These are phyloP conservation scores for Pelargonium cotyledonis DNA, from an alignment of 441 rosid species.

Conservation along the genomic window DNA sequence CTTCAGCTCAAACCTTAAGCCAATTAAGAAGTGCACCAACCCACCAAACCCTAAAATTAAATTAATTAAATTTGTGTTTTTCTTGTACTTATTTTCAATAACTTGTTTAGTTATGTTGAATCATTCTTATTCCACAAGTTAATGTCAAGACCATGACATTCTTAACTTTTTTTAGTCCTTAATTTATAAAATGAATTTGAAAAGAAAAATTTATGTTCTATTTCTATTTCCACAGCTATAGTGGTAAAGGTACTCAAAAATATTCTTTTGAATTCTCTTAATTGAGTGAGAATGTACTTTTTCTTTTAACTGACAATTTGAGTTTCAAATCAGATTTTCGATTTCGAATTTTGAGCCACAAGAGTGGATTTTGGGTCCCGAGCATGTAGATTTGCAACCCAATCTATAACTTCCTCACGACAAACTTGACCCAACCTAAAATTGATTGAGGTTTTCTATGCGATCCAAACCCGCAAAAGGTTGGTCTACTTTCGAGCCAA, in stretches of 20 bases:
- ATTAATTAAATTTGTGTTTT: conserved; percentile 6
- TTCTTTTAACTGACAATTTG: too few species aligned
- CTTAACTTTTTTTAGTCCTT: conserved; percentile 15
- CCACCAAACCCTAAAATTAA: conserved; percentile 25
- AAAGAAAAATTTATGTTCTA: background rate
- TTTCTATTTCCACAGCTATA: background rate
- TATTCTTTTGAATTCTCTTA: too few species aligned
- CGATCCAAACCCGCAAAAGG: too few species aligned
- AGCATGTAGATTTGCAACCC: too few species aligned
- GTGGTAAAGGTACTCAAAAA: background rate
- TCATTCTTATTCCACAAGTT: conserved; percentile 14
- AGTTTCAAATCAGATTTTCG: too few species aligned
- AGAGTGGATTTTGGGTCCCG: too few species aligned
- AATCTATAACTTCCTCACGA: too few species aligned
- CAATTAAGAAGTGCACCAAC: conserved; percentile 27
- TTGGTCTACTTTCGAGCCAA: too few species aligned
- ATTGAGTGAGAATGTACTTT: too few species aligned
- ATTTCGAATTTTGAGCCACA: too few species aligned
- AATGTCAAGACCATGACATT: conserved; percentile 15
- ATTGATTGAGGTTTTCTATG: too few species aligned
- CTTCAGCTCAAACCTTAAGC: conserved; percentile 26
- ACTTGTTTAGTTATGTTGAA: conserved; percentile 5
- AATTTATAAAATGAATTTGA: background rate
- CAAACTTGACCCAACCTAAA: too few species aligned
- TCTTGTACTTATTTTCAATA: conserved; percentile 4